Evolutionary conservation across 1,284 basidiomycete genomes (phyloP), one percentile per base, ranked within the genome.

Genomic region (Ganoderma lingzhi): DNA sequence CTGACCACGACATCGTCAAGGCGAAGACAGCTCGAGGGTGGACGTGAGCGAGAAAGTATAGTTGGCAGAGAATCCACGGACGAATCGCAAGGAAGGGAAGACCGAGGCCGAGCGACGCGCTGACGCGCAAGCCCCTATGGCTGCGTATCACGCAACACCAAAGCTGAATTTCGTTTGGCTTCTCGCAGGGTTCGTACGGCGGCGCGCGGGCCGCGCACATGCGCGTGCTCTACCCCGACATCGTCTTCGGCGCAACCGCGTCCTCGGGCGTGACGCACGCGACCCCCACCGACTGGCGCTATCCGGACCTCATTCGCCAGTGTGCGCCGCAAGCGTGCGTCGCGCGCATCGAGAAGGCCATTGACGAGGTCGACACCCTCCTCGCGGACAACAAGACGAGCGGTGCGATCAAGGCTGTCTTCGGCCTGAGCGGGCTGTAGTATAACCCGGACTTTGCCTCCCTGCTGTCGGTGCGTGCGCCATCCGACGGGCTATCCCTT

Each of bases 191-290:
- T 15, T 94, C 93, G 0, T 97, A 99, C 77, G 96, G 96, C 14
- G 97, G 97, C 64, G 97, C 96, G 12, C 90, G 97, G 23, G 92
- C 96, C 0, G 97, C 97, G 0, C 96, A 98, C 77, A 96, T 98
- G 93, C 90, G 90, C 63, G 83, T 95, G 45, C 85, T 96, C 30
- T 96, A 96, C 77, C 96, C 96, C 0, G 89, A 97, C 39, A 84
- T 97, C 35, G 94, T 97, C 17, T 97, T 88, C 81, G 97, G 96
- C 28, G 93, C 95, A 0, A 97, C 99, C 72, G 95, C 96, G 1
- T 95, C 93, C 23, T 95, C 93, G 74, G 94, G 93, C 59, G 92
- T 94, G 19, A 93, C 91, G 3, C 92, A 94, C 76, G 93, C 95
- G 10, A 82, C 88, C 8, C 79, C 93, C 30, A 82, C 85, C 68